Conservation (phyloP, 352 stramenopile species). For the Phytophthora nicotianae region DNA sequence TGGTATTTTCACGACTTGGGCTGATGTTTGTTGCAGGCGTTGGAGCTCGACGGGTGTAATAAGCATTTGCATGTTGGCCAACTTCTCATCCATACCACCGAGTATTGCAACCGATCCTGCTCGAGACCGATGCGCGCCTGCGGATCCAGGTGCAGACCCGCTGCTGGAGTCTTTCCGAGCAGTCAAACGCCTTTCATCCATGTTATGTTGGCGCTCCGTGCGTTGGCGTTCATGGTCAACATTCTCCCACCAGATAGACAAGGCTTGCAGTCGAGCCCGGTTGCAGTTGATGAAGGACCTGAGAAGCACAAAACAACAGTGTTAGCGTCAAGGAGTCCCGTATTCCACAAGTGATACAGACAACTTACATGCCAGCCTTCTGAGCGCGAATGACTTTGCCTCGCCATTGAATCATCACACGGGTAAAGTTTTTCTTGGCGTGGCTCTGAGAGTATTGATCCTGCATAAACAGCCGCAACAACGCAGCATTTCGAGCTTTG, state of each 20-base stretch:
- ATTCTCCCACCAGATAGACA: conserved; percentile 70
- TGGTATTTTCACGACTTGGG: conserved; percentile 71
- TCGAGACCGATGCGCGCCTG: conserved; percentile 11
- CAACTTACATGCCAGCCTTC: conserved; percentile 43
- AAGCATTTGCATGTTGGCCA: conserved; percentile 78
- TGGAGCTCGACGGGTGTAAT: conserved; percentile 80
- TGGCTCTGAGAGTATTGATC: conserved; percentile 58
- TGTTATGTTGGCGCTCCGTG: conserved; percentile 46
- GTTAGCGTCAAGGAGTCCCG: background rate
- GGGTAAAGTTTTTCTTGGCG: conserved; percentile 75
- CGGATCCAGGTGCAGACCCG: conserved; percentile 27
- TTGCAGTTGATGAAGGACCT: conserved; percentile 57
- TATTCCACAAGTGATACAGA: background rate
- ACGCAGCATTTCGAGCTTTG: conserved; percentile 32
- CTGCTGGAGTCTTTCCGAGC: conserved; percentile 18
- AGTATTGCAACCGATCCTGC: conserved; percentile 39
- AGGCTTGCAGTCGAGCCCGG: conserved; percentile 53
- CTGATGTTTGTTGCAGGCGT: conserved; percentile 61
- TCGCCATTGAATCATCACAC: conserved; percentile 78
- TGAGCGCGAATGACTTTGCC: conserved; percentile 75
- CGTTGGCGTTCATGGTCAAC: conserved; percentile 73
- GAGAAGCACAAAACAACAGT: background rate
- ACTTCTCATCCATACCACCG: conserved; percentile 62
- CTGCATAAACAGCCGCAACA: conserved; percentile 67
- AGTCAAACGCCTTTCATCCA: conserved; percentile 16